Evolutionary conservation across 208 protist species (phyloP).

Genomic region (Wallacemonas sp.): DNA sequence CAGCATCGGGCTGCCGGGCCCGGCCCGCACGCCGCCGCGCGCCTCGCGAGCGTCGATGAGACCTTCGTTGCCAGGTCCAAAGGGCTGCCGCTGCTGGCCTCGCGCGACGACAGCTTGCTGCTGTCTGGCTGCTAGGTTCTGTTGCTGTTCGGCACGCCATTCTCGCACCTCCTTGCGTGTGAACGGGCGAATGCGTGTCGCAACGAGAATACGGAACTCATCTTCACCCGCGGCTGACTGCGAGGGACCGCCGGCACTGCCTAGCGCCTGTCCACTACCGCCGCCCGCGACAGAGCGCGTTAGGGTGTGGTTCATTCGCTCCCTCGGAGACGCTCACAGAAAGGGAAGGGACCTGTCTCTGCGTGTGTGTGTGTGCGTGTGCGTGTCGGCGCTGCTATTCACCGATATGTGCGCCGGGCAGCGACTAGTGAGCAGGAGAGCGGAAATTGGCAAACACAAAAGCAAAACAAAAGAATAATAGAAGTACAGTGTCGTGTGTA

Average conservation of each 20-base stretch:
- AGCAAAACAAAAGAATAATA: not conserved
- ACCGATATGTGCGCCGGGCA: not conserved
- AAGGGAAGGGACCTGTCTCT: no score
- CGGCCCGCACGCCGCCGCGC: not conserved
- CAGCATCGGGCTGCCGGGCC: not conserved
- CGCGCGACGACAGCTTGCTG: slow-evolving; percentile 17
- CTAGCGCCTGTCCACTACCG: no score
- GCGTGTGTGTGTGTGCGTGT: slow-evolving; percentile 1
- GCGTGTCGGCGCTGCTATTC: not conserved
- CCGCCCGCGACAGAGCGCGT: no score
- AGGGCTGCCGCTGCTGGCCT: slow-evolving; percentile 30
- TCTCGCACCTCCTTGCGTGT: slow-evolving; percentile 33
- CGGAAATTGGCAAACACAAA: slow-evolving; percentile 1
- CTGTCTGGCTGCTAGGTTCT: not conserved
- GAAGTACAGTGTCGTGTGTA: not conserved
- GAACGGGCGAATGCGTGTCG: slow-evolving; percentile 59
- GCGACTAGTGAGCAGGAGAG: not conserved
- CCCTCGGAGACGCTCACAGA: no score
- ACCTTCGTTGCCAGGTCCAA: slow-evolving; percentile 22
- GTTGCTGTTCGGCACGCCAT: slow-evolving; percentile 8
- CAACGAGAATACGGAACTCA: slow-evolving; percentile 57
- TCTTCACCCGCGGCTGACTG: not conserved
- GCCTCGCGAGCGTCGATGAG: not conserved
- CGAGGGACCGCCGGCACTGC: not conserved
- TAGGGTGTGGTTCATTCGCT: no score